Conservation (phyloP, 345 rosid species). For the Pistacia vera region DNA sequence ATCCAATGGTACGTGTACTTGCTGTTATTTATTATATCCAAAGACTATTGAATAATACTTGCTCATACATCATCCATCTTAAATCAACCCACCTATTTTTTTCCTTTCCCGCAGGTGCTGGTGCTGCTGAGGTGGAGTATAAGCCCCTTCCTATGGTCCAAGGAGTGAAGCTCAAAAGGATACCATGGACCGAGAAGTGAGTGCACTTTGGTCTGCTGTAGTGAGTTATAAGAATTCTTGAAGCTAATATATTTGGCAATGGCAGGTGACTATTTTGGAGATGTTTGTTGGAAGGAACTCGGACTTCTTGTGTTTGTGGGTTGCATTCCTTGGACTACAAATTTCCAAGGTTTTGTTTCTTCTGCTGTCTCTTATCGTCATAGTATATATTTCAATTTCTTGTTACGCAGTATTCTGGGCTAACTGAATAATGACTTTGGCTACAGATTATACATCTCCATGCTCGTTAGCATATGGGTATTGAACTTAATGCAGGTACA, state of each 20-base stretch:
- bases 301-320: conserved; percentile 52
- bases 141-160: conserved; percentile 34
- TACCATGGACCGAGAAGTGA: conserved; percentile 22
- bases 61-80: neutral
- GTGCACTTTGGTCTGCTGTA: conserved; percentile 14
- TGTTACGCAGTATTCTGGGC: neutral
- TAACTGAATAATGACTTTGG: conserved; percentile 3
- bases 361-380: neutral
- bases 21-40: neutral
- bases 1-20: conserved; percentile 28
- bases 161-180: conserved; percentile 9
- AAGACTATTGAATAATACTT: neutral
- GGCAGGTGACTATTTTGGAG: conserved; percentile 39
- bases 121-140: conserved; percentile 30
- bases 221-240: conserved; percentile 2
- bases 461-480: conserved; percentile 53
- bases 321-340: conserved; percentile 46
- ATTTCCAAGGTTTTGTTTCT: conserved; percentile 42
- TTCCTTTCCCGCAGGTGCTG: conserved; percentile 24
- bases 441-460: conserved; percentile 39
- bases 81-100: neutral
- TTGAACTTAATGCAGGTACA: conserved; percentile 51
- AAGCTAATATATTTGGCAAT: conserved; percentile 5
- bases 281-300: conserved; percentile 49
- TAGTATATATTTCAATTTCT: neutral